Evolutionary conservation across 768 basidiomycete genomes (phyloP).

Genomic region (Mrakia gelida): DNA sequence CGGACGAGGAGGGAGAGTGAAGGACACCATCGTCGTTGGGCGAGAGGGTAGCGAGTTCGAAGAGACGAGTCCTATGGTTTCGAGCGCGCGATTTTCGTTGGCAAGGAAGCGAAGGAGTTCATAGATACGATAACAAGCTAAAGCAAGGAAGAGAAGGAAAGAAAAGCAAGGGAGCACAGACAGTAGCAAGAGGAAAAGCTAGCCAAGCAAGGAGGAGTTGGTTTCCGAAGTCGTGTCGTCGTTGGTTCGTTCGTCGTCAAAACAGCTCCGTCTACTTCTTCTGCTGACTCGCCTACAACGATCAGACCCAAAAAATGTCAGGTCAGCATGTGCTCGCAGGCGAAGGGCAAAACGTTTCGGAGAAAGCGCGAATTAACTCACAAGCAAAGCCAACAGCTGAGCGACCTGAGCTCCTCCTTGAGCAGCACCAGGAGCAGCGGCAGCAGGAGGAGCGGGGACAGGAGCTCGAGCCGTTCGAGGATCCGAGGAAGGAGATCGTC

Average conservation of each 20-base stretch:
- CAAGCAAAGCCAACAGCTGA: slow-evolving; percentile 12
- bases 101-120: neutral
- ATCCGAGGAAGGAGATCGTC: neutral
- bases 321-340: too few relatives aligned
- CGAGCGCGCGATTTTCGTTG: neutral
- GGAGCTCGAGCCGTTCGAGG: slow-evolving; percentile 1
- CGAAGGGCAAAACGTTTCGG: neutral
- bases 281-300: slow-evolving; percentile 5
- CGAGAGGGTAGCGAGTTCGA: neutral
- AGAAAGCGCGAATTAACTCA: neutral
- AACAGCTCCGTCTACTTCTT: neutral
- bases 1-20: too few relatives aligned
- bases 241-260: neutral
- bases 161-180: neutral
- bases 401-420: slow-evolving; percentile 40
- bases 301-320: neutral
- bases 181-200: neutral
- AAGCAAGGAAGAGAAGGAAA: neutral
- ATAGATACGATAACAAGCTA: neutral
- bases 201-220: neutral
- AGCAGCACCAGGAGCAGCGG: neutral
- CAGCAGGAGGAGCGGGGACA: neutral
- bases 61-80: neutral
- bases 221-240: neutral
- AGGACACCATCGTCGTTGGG: neutral